Evolutionary conservation across 257 asterid genomes (phyloP).

Genomic region (Paraleonurus japonicus): DNA sequence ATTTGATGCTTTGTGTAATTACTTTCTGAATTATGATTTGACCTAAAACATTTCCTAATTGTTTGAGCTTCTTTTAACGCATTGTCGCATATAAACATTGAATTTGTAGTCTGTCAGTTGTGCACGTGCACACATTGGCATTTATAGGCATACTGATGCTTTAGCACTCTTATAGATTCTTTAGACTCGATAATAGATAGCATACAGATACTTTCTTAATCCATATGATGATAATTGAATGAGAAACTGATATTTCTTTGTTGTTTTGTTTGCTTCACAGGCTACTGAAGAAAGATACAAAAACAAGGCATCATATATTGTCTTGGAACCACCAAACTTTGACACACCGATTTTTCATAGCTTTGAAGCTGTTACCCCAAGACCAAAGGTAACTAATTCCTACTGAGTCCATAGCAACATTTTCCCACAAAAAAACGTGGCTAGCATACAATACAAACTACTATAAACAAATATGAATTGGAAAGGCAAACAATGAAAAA

Average conservation of each 20-base stretch:
- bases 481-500: not conserved
- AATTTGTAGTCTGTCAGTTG: no score
- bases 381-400: constrained; percentile 66
- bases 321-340: constrained; percentile 78
- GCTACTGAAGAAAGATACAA: constrained; percentile 82
- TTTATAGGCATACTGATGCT: not conserved
- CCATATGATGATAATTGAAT: constrained; percentile 3
- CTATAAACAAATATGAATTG: not conserved
- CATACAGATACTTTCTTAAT: not conserved
- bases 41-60: not conserved
- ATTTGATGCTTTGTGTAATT: constrained; percentile 3
- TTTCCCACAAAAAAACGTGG: not conserved
- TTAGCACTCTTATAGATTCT: not conserved
- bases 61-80: no score
- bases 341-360: constrained; percentile 67
- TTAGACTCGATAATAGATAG: not conserved
- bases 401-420: not conserved
- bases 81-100: no score
- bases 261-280: constrained; percentile 40
- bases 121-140: no score
- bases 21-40: not conserved
- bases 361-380: constrained; percentile 90
- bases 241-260: constrained; percentile 20
- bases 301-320: constrained; percentile 89
- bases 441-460: not conserved